A percentile compares a stretch with the other conserved stretches of the same genome.
Conservation (phyloP, 208 protist genomes). For the Crithidia brevicula region DNA sequence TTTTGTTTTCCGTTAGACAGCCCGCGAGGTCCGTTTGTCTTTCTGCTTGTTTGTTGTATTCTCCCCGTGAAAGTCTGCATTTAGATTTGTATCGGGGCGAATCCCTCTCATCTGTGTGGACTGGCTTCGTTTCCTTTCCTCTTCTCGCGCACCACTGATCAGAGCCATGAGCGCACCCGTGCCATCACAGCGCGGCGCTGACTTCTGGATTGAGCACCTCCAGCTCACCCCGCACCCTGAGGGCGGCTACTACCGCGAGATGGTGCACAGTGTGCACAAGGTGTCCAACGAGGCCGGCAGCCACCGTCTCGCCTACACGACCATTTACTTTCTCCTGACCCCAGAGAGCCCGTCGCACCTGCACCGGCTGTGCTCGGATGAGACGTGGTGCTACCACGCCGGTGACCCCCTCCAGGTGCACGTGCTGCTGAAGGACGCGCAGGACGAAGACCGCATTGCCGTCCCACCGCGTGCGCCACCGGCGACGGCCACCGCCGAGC, state of each 20-base stretch:
- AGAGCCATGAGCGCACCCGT: not conserved
- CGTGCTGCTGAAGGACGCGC: slow-evolving; percentile 28
- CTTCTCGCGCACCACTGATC: too few relatives aligned
- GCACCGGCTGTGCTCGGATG: slow-evolving; percentile 55
- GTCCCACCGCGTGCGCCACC: slow-evolving; percentile 7
- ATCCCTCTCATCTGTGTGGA: too few relatives aligned
- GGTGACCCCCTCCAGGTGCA: slow-evolving; percentile 53
- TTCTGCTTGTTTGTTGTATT: too few relatives aligned
- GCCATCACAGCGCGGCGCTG: slow-evolving; percentile 2
- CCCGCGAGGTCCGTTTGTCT: too few relatives aligned
- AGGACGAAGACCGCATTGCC: slow-evolving; percentile 32
- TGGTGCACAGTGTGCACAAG: slow-evolving; percentile 28
- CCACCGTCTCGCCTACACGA: slow-evolving; percentile 36
- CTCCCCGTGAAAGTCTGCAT: too few relatives aligned
- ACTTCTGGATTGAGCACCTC: slow-evolving; percentile 55
- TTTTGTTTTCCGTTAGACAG: too few relatives aligned
- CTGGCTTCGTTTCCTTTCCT: too few relatives aligned
- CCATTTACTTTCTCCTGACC: slow-evolving; percentile 63
- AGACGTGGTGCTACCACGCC: slow-evolving; percentile 55
- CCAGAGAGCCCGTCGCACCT: slow-evolving; percentile 55
- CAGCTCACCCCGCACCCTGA: slow-evolving; percentile 47
- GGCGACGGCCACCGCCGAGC: not conserved
- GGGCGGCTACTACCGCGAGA: slow-evolving; percentile 44
- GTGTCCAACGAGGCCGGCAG: slow-evolving; percentile 30
- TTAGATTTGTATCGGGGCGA: too few relatives aligned